phyloP scores from a whole-genome alignment of 2,329 filamentous ascomycete species.

The Fusarium vanettenii region DNA sequence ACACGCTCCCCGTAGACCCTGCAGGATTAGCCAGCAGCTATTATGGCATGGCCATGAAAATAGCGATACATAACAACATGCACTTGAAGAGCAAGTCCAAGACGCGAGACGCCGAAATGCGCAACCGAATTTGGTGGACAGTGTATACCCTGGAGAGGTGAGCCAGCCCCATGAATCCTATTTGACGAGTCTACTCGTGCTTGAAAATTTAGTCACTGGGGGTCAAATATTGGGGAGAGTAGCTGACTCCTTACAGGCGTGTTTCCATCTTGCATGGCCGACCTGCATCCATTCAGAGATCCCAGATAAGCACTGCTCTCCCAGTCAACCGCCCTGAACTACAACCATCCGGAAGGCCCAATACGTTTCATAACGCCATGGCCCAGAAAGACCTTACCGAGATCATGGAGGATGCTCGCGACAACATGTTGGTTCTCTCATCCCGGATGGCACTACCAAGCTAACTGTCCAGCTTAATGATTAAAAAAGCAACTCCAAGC shows the following conservation, averaged over 20 bases:
- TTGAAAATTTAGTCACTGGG: background rate
- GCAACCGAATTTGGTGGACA: slow-evolving; percentile 27
- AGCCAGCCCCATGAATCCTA: background rate
- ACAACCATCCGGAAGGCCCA: background rate
- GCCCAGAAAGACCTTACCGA: slow-evolving; percentile 14
- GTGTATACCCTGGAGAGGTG: slow-evolving; percentile 26
- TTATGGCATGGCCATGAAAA: slow-evolving; percentile 24
- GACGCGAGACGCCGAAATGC: background rate
- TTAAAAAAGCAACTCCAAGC: slow-evolving; percentile 1
- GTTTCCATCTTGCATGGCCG: slow-evolving; percentile 23
- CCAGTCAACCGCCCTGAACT: slow-evolving; percentile 5
- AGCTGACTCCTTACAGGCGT: slow-evolving; percentile 3
- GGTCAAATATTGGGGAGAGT: background rate
- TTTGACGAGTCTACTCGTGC: background rate
- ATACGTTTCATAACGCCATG: slow-evolving; percentile 14
- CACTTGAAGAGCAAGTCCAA: background rate
- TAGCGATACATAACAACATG: slow-evolving; percentile 23
- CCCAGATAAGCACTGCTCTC: background rate
- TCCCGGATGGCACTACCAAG: accelerated
- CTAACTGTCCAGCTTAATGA: slow-evolving; percentile 6
- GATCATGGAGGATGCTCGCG: slow-evolving; percentile 27
- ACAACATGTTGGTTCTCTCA: slow-evolving; percentile 10
- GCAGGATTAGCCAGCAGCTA: slow-evolving; percentile 20
- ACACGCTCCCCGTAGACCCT: slow-evolving; percentile 19
- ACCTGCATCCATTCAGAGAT: slow-evolving; percentile 15